Percentiles rank a stretch among this genome's conserved stretches.
These are phyloP conservation scores for Salvia hispanica DNA, from an alignment of 257 asterid genomes.

Conservation along the genomic window DNA sequence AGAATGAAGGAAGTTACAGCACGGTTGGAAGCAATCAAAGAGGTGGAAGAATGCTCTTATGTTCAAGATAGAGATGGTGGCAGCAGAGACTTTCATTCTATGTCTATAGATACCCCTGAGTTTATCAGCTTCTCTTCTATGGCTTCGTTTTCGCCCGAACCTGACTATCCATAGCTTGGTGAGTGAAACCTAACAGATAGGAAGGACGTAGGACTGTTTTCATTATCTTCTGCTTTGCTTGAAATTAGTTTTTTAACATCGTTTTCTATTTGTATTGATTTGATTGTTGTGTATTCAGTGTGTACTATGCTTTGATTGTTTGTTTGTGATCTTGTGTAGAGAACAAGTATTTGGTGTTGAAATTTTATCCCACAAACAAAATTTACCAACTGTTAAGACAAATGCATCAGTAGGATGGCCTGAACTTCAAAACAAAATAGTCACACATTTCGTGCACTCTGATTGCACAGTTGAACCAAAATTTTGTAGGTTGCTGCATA, in stretches of 20 bases:
- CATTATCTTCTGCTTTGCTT: background rate
- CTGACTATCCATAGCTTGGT: slow-evolving; percentile 4
- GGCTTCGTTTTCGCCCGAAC: background rate
- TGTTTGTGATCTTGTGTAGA: no score
- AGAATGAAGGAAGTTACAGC: slow-evolving; percentile 45
- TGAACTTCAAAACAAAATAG: no score
- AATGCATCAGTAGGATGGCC: no score
- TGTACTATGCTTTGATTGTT: background rate
- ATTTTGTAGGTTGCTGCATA: slow-evolving; percentile 50
- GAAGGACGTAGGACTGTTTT: no score
- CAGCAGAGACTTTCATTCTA: background rate
- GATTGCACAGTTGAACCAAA: slow-evolving; percentile 85
- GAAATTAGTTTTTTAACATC: background rate
- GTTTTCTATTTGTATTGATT: background rate
- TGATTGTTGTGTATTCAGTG: background rate
- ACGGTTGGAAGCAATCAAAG: slow-evolving; percentile 34
- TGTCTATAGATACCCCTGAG: background rate
- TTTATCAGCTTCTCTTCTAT: slow-evolving; percentile 22
- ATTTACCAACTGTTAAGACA: no score
- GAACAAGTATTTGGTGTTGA: no score
- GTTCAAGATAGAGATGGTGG: background rate
- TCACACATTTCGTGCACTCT: slow-evolving; percentile 63
- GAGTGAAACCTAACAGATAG: background rate
- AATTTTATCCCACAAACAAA: no score
- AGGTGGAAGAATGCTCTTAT: background rate